phyloP scores from a whole-genome alignment of 306 rosid species.

The Nissolia schottii region DNA sequence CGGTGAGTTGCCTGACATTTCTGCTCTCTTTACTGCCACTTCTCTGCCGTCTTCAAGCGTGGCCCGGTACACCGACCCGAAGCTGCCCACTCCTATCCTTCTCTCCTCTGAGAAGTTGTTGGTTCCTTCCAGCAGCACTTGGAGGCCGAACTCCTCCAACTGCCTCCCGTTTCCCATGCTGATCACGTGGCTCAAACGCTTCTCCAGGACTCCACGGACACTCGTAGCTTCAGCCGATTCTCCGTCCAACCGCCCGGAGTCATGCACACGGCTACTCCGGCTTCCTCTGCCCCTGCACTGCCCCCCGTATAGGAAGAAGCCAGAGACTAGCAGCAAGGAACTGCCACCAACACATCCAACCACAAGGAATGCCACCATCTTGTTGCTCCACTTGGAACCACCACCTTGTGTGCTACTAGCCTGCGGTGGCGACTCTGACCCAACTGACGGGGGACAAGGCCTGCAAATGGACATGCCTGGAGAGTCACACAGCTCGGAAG shows the following conservation, averaged over 20 bases:
- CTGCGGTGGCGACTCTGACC: not conserved
- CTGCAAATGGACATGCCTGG: constrained; percentile 35
- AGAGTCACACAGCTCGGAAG: constrained; percentile 27
- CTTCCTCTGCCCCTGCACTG: constrained; percentile 41
- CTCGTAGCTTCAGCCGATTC: not conserved
- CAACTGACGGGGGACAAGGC: constrained; percentile 19
- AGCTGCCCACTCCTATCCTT: constrained; percentile 75
- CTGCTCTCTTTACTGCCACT: constrained; percentile 89
- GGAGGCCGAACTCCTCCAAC: constrained; percentile 59
- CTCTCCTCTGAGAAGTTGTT: constrained; percentile 56
- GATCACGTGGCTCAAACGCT: constrained; percentile 67
- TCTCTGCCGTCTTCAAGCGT: constrained; percentile 59
- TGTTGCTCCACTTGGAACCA: constrained; percentile 48
- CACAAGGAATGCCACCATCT: constrained; percentile 66
- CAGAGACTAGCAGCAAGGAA: constrained; percentile 34
- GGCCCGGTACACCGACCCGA: constrained; percentile 72
- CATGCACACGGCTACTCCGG: constrained; percentile 72
- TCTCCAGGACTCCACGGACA: constrained; percentile 36
- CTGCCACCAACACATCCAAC: constrained; percentile 75
- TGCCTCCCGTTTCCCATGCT: constrained; percentile 61
- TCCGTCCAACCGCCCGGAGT: constrained; percentile 77
- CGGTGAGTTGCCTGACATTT: constrained; percentile 32
- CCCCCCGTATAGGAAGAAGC: constrained; percentile 42
- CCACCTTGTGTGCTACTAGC: not conserved
- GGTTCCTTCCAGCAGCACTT: constrained; percentile 47